A percentile compares a stretch with the other conserved stretches of the same genome.
Evolutionary conservation across 177 flowering plant species (phyloP).

Genomic region (Vitis hybrid): DNA sequence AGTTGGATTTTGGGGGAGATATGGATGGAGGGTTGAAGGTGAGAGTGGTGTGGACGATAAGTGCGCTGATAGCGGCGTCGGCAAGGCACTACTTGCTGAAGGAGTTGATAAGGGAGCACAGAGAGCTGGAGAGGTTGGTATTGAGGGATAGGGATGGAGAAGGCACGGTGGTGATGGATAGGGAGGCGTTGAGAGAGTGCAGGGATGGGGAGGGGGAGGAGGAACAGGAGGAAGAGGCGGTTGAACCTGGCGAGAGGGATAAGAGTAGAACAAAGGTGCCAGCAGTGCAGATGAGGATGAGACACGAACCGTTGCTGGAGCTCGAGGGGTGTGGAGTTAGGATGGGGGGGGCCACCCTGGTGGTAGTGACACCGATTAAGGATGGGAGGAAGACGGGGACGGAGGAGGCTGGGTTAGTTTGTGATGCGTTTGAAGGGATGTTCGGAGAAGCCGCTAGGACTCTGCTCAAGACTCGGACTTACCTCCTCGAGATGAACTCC

Average conservation of each 20-base stretch:
- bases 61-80: conserved; percentile 53
- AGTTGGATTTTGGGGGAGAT: conserved; percentile 18
- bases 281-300: conserved; percentile 47
- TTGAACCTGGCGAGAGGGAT: conserved; percentile 7
- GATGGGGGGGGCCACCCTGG: conserved; percentile 51
- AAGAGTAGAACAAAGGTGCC: conserved; percentile 38
- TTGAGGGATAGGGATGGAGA: conserved; percentile 49
- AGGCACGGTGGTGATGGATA: conserved; percentile 47
- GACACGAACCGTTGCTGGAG: conserved; percentile 37
- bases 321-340: conserved; percentile 27
- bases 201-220: conserved; percentile 18
- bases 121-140: conserved; percentile 30
- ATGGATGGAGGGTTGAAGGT: conserved; percentile 29
- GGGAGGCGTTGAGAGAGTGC: conserved; percentile 36
- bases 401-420: conserved; percentile 33
- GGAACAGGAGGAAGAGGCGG: conserved; percentile 14
- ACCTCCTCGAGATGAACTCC: conserved; percentile 52
- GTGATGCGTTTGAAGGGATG: conserved; percentile 33
- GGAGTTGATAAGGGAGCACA: conserved; percentile 42
- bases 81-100: conserved; percentile 46
- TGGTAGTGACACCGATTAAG: conserved; percentile 40
- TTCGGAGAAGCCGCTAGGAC: conserved; percentile 33
- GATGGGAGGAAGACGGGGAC: background rate
- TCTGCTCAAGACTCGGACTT: conserved; percentile 38
- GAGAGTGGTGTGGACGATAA: conserved; percentile 55